Percentiles rank a stretch among this genome's conserved stretches.
phyloP scores from a whole-genome alignment of 1,139 yeast species.

The Diutina neorugosa region DNA sequence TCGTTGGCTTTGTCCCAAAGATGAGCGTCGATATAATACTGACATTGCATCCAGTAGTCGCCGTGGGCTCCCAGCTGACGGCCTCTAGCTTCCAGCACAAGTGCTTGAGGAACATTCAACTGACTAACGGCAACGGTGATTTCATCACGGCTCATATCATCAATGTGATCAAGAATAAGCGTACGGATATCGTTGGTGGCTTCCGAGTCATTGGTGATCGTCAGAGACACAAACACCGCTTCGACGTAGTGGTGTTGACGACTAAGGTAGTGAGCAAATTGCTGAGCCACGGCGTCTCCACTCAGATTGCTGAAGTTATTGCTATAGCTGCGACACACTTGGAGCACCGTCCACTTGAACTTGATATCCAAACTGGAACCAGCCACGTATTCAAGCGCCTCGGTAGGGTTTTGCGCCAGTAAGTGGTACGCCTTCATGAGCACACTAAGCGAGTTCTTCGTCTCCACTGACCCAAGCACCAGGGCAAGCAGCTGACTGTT shows the following conservation, averaged over 20 bases:
- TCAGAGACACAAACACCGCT: conserved; percentile 1
- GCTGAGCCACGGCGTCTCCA: background rate
- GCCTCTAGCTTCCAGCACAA: background rate
- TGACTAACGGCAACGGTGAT: no score
- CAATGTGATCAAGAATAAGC: background rate
- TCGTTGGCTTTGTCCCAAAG: background rate
- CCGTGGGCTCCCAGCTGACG: background rate
- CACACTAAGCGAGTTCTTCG: background rate
- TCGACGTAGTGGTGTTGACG: background rate
- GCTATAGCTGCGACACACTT: background rate
- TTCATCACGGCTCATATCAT: background rate
- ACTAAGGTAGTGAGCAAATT: background rate
- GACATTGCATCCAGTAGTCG: background rate
- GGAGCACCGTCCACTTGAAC: background rate
- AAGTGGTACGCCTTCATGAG: background rate
- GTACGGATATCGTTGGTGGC: background rate
- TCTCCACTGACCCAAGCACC: background rate
- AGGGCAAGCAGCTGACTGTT: background rate
- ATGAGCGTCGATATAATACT: background rate
- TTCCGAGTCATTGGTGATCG: background rate
- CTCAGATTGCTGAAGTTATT: background rate
- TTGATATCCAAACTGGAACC: background rate
- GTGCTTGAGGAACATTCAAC: background rate
- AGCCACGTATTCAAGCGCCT: background rate
- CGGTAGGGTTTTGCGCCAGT: background rate